These are phyloP conservation scores for Phytophthora sp. DNA, from an alignment of 352 stramenopile species.

Conservation along the genomic window DNA sequence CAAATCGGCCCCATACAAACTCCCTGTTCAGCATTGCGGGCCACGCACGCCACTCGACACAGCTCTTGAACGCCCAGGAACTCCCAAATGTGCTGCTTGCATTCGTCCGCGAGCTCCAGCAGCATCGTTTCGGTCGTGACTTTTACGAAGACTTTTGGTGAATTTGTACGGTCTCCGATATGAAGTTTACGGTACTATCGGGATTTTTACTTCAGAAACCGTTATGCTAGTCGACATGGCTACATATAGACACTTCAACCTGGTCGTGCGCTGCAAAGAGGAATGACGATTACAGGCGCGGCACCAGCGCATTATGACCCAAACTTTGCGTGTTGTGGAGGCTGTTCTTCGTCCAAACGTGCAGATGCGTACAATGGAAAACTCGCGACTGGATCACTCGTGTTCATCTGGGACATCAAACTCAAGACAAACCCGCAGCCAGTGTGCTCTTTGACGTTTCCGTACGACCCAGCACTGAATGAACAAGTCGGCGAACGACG, in stretches of 20 bases:
- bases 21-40: constrained; percentile 33
- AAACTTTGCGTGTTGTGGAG: constrained; percentile 75
- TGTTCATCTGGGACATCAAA: constrained; percentile 76
- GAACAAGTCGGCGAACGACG: constrained; percentile 64
- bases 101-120: constrained; percentile 58
- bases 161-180: constrained; percentile 7
- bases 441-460: constrained; percentile 58
- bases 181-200: too few species aligned
- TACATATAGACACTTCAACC: constrained; percentile 26
- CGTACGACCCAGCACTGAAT: constrained; percentile 62
- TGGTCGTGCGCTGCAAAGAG: background rate
- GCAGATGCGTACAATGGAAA: constrained; percentile 56
- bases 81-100: constrained; percentile 65
- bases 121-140: constrained; percentile 32
- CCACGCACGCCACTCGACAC: constrained; percentile 53
- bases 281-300: constrained; percentile 30
- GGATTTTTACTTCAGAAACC: constrained; percentile 15
- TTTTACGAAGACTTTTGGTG: background rate
- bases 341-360: constrained; percentile 65
- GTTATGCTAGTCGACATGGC: constrained; percentile 7
- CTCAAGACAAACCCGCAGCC: constrained; percentile 59
- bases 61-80: constrained; percentile 57
- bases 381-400: constrained; percentile 46
- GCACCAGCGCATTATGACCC: constrained; percentile 36
- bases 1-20: constrained; percentile 48